phyloP scores from a whole-genome alignment of 306 rosid genomes.

The Dalbergia oliveri region DNA sequence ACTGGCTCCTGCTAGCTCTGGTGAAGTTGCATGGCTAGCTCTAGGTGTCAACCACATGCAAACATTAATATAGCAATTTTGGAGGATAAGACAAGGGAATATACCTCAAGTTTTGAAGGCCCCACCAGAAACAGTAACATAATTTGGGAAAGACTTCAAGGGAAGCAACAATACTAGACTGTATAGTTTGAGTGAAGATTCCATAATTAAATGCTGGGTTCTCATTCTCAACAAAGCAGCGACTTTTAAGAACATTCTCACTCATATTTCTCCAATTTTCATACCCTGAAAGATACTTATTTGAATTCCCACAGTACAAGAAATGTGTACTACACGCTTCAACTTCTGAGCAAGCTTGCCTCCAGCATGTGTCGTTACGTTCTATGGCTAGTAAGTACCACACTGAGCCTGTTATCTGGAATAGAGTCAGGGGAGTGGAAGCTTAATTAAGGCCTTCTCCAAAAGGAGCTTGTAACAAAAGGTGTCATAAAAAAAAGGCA shows the following conservation, averaged over 20 bases:
- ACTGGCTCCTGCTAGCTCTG: no score
- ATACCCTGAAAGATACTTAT: slow-evolving; percentile 54
- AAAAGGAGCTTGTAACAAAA: no score
- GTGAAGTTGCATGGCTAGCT: no score
- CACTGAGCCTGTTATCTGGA: slow-evolving; percentile 78
- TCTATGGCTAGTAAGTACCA: slow-evolving; percentile 92
- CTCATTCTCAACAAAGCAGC: slow-evolving; percentile 52
- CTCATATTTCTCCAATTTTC: slow-evolving; percentile 62
- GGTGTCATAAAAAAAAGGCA: no score
- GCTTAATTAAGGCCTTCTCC: no score
- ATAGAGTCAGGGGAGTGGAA: slow-evolving; percentile 9
- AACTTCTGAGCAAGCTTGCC: slow-evolving; percentile 54
- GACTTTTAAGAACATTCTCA: slow-evolving; percentile 48
- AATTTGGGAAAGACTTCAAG: slow-evolving; percentile 66
- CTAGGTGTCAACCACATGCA: no score
- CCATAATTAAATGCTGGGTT: slow-evolving; percentile 67
- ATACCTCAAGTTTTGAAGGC: slow-evolving; percentile 92
- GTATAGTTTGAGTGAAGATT: slow-evolving; percentile 71
- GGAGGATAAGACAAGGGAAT: slow-evolving; percentile 22
- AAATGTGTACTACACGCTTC: slow-evolving; percentile 58
- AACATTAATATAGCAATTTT: not conserved
- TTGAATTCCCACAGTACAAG: slow-evolving; percentile 66
- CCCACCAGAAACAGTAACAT: slow-evolving; percentile 89
- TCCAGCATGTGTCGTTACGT: slow-evolving; percentile 82
- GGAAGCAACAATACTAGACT: slow-evolving; percentile 65